Base-by-base conservation (phyloP, 495 filamentous ascomycete genomes). In the Cercophora sp. region DNA sequence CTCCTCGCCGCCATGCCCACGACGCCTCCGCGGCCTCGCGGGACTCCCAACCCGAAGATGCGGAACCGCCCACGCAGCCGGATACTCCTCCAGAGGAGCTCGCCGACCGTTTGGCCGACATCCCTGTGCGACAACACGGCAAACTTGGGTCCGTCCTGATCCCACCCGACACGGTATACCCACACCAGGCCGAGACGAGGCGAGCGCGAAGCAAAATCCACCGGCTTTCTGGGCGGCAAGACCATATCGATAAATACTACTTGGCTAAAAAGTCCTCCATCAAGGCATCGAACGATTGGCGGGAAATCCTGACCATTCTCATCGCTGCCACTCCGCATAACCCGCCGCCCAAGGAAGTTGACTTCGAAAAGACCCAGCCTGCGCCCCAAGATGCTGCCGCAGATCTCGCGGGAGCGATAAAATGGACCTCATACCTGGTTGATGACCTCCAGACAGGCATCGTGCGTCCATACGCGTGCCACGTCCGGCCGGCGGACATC, bases 401-500 rank as follows among this genome's bases (percentile, higher is more conserved):
- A 32, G 13, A 6, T 32, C 13, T 13, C 6, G 29, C 13, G 8
- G 29, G 29, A 32, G 29, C 6, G 29, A 13, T 13, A 6, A 32
- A 13, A 32, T 32, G 29, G 13, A 6, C 29, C 29, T 6, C 29
- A 32, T 32, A 13, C 29, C 29, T 32, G 29, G 13, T 32, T 32
- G 13, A 32, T 32, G 29, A 13, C 29, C 8, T 32, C 8, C 29
- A 32, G 8, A 6, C 8, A 32, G 29, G 29, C 29, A 13, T 13
- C 6, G 29, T 6, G 29, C 29, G 8, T 32, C 29, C 29, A 32
- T 32, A 39, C 5, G 35, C 8, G 8, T 8, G 35, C 29, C 8
- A 6, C 29, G 29, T 6, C 29, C 29, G 32, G 4, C 23, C 25
- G 13, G 32, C 23, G n/a, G 50, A 67, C n/a, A 59, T 75, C 11